Conservation (phyloP, 2,329 filamentous ascomycete genomes). For the Colletotrichum navitas region DNA sequence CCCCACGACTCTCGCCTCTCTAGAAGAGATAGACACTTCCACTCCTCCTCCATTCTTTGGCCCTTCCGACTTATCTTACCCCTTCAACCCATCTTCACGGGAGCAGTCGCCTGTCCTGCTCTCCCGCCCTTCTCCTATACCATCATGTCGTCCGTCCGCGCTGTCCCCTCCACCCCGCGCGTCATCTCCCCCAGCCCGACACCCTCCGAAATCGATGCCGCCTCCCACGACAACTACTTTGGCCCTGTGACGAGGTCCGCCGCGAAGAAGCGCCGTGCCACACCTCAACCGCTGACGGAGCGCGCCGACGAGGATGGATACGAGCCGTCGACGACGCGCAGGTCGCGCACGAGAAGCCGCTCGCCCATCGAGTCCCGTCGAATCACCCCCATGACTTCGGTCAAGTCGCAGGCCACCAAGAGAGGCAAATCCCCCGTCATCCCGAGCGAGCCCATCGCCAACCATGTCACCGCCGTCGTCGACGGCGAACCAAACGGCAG, state of each 20-base stretch:
- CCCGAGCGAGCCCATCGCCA: constrained; percentile 43
- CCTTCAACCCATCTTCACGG: constrained; percentile 65
- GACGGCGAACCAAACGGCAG: constrained; percentile 44
- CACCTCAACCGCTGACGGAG: constrained; percentile 68
- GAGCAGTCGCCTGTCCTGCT: constrained; percentile 66
- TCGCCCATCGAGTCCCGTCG: constrained; percentile 71
- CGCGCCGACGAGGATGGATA: constrained; percentile 62
- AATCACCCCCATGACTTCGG: constrained; percentile 65
- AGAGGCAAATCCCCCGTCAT: constrained; percentile 47
- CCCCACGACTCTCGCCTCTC: constrained; percentile 50
- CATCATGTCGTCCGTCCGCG: constrained; percentile 65
- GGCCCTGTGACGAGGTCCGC: constrained; percentile 84
- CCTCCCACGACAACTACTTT: constrained; percentile 73
- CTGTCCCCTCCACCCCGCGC: constrained; percentile 82
- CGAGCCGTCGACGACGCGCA: constrained; percentile 61
- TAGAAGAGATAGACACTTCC: constrained; percentile 66
- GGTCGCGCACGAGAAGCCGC: constrained; percentile 78
- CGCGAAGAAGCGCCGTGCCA: constrained; percentile 67
- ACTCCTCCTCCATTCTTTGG: constrained; percentile 59
- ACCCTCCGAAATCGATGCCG: constrained; percentile 68
- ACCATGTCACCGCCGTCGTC: constrained; percentile 42
- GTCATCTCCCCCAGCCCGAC: constrained; percentile 92
- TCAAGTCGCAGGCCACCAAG: constrained; percentile 56
- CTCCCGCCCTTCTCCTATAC: constrained; percentile 70
- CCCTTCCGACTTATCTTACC: constrained; percentile 60